These are phyloP conservation scores for Cladobotryum protrusum DNA, from an alignment of 2,329 filamentous ascomycete genomes.

Conservation along the genomic window DNA sequence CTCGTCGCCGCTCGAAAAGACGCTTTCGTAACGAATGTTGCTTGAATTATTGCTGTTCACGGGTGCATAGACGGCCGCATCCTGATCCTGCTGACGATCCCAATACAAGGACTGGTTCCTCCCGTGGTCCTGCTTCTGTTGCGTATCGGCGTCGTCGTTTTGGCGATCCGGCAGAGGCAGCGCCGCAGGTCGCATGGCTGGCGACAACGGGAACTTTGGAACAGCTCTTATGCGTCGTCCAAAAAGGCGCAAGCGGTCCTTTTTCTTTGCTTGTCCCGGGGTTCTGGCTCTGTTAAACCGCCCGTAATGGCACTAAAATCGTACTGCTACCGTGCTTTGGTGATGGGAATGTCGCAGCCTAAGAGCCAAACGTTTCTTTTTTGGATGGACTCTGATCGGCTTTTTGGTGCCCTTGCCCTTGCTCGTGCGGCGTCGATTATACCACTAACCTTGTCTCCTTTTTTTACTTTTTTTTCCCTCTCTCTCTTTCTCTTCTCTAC, in stretches of 20 bases:
- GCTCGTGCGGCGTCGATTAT: too few species aligned
- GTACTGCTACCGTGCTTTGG: neutral
- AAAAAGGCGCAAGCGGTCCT: slow-evolving; percentile 5
- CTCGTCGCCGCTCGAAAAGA: neutral
- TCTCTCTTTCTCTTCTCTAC: neutral
- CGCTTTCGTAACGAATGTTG: neutral
- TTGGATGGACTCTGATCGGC: too few species aligned
- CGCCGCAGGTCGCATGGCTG: slow-evolving; percentile 15
- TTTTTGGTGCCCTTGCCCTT: too few species aligned
- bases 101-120: neutral
- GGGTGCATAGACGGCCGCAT: slow-evolving; percentile 7
- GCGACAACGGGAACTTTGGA: slow-evolving; percentile 5
- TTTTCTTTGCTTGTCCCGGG: neutral
- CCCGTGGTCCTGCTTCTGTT: neutral
- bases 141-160: slow-evolving; percentile 2
- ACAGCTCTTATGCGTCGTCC: neutral
- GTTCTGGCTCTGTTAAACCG: too few species aligned
- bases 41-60: neutral
- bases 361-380: too few species aligned
- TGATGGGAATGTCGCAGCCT: too few species aligned
- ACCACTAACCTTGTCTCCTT: too few species aligned
- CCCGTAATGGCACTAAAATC: too few species aligned
- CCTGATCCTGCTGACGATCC: slow-evolving; percentile 3
- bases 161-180: slow-evolving; percentile 8
- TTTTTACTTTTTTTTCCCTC: too few species aligned